Conservation (phyloP, 1,284 basidiomycete species). For the Coniferiporia weirii region DNA sequence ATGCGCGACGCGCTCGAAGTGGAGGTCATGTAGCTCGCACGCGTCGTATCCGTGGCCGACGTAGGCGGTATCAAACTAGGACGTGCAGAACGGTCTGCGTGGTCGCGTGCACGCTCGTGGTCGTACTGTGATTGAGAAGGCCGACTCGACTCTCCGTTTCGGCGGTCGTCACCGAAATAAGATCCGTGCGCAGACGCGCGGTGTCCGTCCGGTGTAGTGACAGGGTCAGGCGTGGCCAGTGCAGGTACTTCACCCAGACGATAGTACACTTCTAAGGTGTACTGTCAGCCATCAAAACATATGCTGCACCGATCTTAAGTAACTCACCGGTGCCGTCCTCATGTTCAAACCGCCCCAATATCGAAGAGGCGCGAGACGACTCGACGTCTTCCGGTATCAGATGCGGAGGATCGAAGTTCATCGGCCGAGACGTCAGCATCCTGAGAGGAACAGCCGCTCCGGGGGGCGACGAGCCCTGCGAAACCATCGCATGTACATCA, state of each 20-base stretch:
- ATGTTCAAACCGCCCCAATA: slow-evolving; percentile 38
- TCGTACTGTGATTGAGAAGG: background rate
- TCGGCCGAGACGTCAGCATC: slow-evolving; percentile 27
- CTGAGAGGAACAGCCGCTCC: slow-evolving; percentile 27
- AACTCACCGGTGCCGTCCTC: slow-evolving; percentile 36
- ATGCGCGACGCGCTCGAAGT: slow-evolving; percentile 55
- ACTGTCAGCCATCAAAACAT: slow-evolving; percentile 1
- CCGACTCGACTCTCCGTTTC: slow-evolving; percentile 13
- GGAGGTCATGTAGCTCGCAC: slow-evolving; percentile 64
- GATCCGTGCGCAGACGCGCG: slow-evolving; percentile 37
- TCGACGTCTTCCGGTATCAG: slow-evolving; percentile 63
- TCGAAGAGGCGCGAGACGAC: slow-evolving; percentile 50
- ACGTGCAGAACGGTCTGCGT: background rate
- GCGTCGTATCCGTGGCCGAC: slow-evolving; percentile 37
- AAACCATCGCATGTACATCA: slow-evolving; percentile 14
- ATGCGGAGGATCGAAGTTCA: slow-evolving; percentile 25
- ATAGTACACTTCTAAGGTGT: slow-evolving; percentile 35
- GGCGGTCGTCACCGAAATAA: slow-evolving; percentile 21
- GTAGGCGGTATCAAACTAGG: slow-evolving; percentile 36
- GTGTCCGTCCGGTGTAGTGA: slow-evolving; percentile 28
- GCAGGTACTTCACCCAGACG: slow-evolving; percentile 51
- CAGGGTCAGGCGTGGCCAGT: slow-evolving; percentile 43
- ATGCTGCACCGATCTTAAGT: background rate
- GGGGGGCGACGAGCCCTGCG: slow-evolving; percentile 11
- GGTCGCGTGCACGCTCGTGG: background rate